Percentiles rank a stretch among this genome's conserved stretches.
Evolutionary conservation across 2,329 filamentous ascomycete genomes (phyloP).

Genomic region (Colletotrichum camelliae): DNA sequence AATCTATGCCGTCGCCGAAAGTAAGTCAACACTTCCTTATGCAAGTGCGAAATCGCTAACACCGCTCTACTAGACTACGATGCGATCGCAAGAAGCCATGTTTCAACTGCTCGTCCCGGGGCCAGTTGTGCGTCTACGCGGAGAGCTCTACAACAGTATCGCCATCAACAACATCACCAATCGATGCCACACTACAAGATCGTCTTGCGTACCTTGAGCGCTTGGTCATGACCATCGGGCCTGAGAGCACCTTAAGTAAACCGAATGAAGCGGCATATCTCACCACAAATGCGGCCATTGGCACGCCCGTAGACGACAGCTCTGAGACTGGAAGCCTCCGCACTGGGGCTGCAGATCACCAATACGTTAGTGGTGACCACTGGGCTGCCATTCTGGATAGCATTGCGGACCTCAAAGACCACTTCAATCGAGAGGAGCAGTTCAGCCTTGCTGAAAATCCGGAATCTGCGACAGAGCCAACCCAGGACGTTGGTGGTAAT

Average conservation of each 20-base stretch:
- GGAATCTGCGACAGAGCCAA: accelerated
- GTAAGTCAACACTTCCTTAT: slow-evolving; percentile 23
- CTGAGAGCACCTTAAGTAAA: too few species aligned
- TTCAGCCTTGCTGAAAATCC: background rate
- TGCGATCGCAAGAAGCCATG: slow-evolving; percentile 31
- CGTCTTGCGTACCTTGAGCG: slow-evolving; percentile 34
- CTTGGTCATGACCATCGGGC: slow-evolving; percentile 29
- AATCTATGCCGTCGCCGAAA: slow-evolving; percentile 38
- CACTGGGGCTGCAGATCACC: slow-evolving; percentile 24
- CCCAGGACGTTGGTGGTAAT: background rate
- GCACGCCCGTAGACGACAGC: background rate
- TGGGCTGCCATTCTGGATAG: slow-evolving; percentile 46
- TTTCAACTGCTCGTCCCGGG: slow-evolving; percentile 24
- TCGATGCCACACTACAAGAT: background rate
- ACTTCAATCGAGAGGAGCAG: slow-evolving; percentile 32
- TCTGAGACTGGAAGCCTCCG: slow-evolving; percentile 37
- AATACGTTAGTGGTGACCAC: slow-evolving; percentile 41
- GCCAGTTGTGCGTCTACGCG: slow-evolving; percentile 20
- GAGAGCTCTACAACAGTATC: slow-evolving; percentile 14
- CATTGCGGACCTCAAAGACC: slow-evolving; percentile 43
- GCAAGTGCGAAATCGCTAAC: background rate
- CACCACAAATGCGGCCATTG: background rate
- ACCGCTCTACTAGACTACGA: slow-evolving; percentile 17
- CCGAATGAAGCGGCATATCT: too few species aligned
- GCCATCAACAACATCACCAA: accelerated